phyloP scores from a whole-genome alignment of 148 eudicot species.

The Rhododendron molle region DNA sequence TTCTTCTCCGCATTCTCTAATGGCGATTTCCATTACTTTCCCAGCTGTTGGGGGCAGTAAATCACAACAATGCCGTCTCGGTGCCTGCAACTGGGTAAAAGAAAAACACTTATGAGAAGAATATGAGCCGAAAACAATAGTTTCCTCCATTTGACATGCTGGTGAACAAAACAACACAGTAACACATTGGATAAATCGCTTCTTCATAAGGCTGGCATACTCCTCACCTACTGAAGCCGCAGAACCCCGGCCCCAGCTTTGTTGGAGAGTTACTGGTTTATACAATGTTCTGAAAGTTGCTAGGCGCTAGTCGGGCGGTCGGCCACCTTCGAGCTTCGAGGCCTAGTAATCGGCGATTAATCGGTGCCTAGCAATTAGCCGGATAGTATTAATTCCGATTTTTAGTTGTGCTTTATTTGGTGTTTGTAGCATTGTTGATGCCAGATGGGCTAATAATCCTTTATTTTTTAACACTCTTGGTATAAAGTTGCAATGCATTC shows the following conservation, averaged over 20 bases:
- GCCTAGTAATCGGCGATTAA: too few relatives aligned
- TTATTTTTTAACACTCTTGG: not conserved
- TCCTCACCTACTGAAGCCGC: not conserved
- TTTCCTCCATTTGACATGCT: not conserved
- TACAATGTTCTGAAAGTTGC: too few relatives aligned
- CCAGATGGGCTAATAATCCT: not conserved
- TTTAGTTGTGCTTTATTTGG: not conserved
- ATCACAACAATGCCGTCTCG: conserved; percentile 78
- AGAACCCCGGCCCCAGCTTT: not conserved
- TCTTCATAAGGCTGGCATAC: not conserved
- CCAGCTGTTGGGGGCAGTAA: conserved; percentile 34
- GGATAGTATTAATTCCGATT: too few relatives aligned
- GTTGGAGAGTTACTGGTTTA: not conserved
- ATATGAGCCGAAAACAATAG: not conserved
- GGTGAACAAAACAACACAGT: not conserved
- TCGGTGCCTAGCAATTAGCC: too few relatives aligned
- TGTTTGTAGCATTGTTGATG: not conserved
- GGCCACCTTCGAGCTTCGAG: too few relatives aligned
- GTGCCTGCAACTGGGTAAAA: conserved; percentile 48
- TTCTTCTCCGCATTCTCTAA: conserved; percentile 62
- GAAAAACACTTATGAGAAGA: not conserved
- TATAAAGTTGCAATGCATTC: not conserved
- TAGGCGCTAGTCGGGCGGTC: too few relatives aligned
- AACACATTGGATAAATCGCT: not conserved
- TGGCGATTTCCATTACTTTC: conserved; percentile 35